These are phyloP conservation scores for Kwoniella newhampshirensis DNA, from an alignment of 768 basidiomycete genomes.

Conservation along the genomic window DNA sequence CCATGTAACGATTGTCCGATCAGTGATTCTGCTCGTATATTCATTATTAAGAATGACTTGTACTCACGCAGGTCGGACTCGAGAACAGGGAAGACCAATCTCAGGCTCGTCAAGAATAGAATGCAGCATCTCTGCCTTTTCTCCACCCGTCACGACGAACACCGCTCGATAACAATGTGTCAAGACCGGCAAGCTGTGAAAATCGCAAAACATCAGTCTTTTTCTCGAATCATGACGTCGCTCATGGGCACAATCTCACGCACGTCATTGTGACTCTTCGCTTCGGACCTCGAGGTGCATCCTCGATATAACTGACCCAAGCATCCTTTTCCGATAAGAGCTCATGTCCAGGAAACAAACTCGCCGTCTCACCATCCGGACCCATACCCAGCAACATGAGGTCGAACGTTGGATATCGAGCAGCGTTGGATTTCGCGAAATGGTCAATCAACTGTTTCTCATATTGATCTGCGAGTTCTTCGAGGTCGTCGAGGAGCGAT, in stretches of 20 bases:
- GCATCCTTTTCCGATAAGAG: conserved; percentile 79
- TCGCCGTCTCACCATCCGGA: conserved; percentile 93
- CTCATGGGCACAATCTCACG: conserved; percentile 55
- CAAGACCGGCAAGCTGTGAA: conserved; percentile 49
- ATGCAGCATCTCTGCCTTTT: conserved; percentile 73
- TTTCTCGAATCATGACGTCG: too few species aligned
- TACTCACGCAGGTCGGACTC: conserved; percentile 66
- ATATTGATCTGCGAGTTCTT: conserved; percentile 57
- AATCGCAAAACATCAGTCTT: not conserved
- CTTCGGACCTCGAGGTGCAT: conserved; percentile 92
- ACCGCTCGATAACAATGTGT: conserved; percentile 65
- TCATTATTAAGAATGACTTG: not conserved
- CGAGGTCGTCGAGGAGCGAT: conserved; percentile 59
- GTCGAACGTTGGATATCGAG: conserved; percentile 96
- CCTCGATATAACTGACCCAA: conserved; percentile 91
- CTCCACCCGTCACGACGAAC: conserved; percentile 81
- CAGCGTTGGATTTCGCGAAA: conserved; percentile 89
- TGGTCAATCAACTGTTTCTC: conserved; percentile 71
- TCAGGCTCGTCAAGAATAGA: conserved; percentile 76
- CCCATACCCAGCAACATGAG: conserved; percentile 95
- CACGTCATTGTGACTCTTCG: conserved; percentile 84
- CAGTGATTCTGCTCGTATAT: conserved; percentile 1
- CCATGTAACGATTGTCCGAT: too few species aligned
- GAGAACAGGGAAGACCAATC: conserved; percentile 72
- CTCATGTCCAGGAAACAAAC: conserved; percentile 90